These are phyloP conservation scores for Coccinonectria pachysandricola DNA, from an alignment of 2,329 filamentous ascomycete genomes.

Conservation along the genomic window DNA sequence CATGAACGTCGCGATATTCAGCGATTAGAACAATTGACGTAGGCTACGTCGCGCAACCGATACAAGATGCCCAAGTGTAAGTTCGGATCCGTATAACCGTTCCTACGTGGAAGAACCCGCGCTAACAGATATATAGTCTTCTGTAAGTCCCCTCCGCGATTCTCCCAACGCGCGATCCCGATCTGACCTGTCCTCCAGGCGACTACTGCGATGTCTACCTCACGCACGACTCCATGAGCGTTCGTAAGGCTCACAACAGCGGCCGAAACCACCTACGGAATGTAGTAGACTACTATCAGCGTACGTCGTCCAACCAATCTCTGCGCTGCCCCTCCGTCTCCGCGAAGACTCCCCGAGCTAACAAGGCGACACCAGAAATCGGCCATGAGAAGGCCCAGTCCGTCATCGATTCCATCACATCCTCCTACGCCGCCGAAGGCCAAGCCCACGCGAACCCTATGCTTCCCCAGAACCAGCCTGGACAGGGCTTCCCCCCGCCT, in stretches of 20 bases:
- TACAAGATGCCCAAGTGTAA: slow-evolving; percentile 80
- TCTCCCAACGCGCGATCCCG: slow-evolving; percentile 6
- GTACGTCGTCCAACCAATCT: slow-evolving; percentile 43
- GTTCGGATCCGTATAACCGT: too few species aligned
- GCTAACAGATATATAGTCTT: slow-evolving; percentile 21
- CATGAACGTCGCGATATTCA: too few species aligned
- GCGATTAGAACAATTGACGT: too few species aligned
- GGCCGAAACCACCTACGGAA: slow-evolving; percentile 95
- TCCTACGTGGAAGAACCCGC: too few species aligned
- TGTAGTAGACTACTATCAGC: slow-evolving; percentile 97
- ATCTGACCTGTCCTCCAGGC: slow-evolving; percentile 34
- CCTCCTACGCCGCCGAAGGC: slow-evolving; percentile 88
- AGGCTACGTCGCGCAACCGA: slow-evolving; percentile 9
- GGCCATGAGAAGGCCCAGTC: slow-evolving; percentile 97
- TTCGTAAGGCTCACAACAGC: slow-evolving; percentile 96
- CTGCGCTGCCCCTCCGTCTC: not conserved
- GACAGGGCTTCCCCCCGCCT: slow-evolving; percentile 39
- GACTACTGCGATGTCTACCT: slow-evolving; percentile 99
- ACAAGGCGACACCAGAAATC: slow-evolving; percentile 54
- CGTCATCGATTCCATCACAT: slow-evolving; percentile 96
- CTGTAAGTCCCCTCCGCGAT: slow-evolving; percentile 10
- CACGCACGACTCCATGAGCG: slow-evolving; percentile 99
- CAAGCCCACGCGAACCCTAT: slow-evolving; percentile 79
- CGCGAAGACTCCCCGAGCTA: slow-evolving; percentile 3
- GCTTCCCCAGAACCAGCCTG: slow-evolving; percentile 59